Base-by-base conservation (phyloP, 2,329 filamentous ascomycete genomes). In the Paracoccidioides brasiliensis region DNA sequence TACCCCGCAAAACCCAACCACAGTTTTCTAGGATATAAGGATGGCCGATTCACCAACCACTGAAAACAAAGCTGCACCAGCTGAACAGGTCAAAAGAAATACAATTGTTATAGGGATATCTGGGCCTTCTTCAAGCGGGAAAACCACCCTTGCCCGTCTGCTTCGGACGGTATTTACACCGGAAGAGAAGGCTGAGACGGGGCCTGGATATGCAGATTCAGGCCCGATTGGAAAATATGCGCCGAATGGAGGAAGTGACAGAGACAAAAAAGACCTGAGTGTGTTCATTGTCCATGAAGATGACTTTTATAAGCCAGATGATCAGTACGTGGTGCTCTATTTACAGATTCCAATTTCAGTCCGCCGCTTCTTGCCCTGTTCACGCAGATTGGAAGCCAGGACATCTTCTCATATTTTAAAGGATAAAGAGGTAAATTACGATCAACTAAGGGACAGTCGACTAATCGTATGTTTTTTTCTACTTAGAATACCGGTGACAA, bases 121-220 rank as follows among this genome's bases (percentile, higher is more conserved):
- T 42, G 93, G 93, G 55, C 88, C 87, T 60, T 96, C 91, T 1
- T 95, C 87, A 3, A 91, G 87, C 64, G 93, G 93, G 58, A 98
- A 98, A 75, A 97, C 93, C 2, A 97, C 93, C 2, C 80, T 98
- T 12, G 87, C 90, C 22, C 82, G 91, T 2, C 78, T 96, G 10
- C 77, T 98, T 15, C 83, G 89, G 57, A 83, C 88, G 66, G 84
- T 95, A 61, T 90, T 96, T 64, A 84, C 84, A 10, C 60, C 58
- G 22, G 50, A 32, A 8, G 28, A 32, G 10, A 30, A 51, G 8
- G 6, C n/a, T 5, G n/a, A 8, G n/a, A 22, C 5, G 2, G 2
- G 33, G 5, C 4, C 8, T 40, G 5, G 49, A 14, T n/a, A 42
- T 42, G 37, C 10, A 30, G 28, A 8, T 4, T 28, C n/a, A 2